Conservation (phyloP, 2,329 filamentous ascomycete species). For the Xylaria arbuscula region DNA sequence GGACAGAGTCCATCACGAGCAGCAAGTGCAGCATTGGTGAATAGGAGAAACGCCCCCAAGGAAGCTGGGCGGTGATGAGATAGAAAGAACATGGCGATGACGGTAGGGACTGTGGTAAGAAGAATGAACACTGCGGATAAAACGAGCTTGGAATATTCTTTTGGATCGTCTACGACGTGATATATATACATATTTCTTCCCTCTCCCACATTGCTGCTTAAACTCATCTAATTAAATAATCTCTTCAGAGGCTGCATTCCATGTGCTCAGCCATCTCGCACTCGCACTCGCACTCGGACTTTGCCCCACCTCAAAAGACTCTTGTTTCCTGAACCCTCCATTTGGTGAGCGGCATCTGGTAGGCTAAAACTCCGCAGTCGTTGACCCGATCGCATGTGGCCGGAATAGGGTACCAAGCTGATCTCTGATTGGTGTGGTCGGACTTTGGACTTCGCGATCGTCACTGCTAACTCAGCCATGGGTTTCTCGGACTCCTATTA, state of each 20-base stretch:
- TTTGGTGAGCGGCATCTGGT: not conserved
- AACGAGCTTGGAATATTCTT: not conserved
- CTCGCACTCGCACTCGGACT: constrained; percentile 27
- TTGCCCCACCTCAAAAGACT: not conserved
- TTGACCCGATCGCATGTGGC: not conserved
- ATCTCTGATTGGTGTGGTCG: constrained; percentile 27
- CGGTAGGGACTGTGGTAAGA: not conserved
- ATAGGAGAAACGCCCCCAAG: constrained; percentile 32
- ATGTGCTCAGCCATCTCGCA: no score
- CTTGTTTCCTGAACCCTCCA: not conserved
- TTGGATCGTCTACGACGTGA: not conserved
- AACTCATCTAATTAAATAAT: not conserved
- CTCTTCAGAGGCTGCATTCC: no score
- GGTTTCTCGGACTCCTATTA: constrained; percentile 5
- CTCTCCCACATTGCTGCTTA: constrained; percentile 8
- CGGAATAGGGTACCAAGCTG: constrained; percentile 8
- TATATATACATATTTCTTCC: constrained; percentile 13
- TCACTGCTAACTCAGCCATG: not conserved
- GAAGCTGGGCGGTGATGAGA: constrained; percentile 14
- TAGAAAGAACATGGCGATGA: constrained; percentile 21
- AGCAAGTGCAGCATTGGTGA: constrained; percentile 37
- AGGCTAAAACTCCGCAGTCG: not conserved
- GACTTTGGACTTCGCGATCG: constrained; percentile 14
- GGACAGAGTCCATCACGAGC: constrained; percentile 53
- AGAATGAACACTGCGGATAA: not conserved